Evolutionary conservation across 352 stramenopile species (phyloP).

Genomic region (Pythium aristosporum): DNA sequence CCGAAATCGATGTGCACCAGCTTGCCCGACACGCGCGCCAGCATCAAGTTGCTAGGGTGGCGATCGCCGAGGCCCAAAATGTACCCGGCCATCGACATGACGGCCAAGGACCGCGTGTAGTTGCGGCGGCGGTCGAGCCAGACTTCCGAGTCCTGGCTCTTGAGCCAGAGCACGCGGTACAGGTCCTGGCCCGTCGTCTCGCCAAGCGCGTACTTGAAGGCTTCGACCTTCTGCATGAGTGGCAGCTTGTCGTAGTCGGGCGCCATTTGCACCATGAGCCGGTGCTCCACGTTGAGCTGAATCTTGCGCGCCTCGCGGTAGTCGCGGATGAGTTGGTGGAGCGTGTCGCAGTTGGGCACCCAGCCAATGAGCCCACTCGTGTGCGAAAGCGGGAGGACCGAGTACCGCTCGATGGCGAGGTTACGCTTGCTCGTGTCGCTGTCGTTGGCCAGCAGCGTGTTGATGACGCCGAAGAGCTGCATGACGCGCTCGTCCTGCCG

Average conservation of each 20-base stretch:
- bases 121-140: constrained; percentile 99
- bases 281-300: constrained; percentile 96
- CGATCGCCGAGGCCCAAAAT: constrained; percentile 99
- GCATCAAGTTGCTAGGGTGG: constrained; percentile 99
- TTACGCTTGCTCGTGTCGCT: constrained; percentile 97
- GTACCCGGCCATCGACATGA: constrained; percentile 99
- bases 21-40: constrained; percentile 98
- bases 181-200: constrained; percentile 97
- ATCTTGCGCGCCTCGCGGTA: constrained; percentile 94
- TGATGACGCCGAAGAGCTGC: constrained; percentile 99
- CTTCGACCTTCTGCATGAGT: constrained; percentile 99
- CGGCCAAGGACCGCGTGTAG: constrained; percentile 98
- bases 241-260: constrained; percentile 99
- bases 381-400: constrained; percentile 97
- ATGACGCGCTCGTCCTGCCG: constrained; percentile 99
- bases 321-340: constrained; percentile 98
- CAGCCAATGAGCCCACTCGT: constrained; percentile 99
- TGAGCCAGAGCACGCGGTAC: constrained; percentile 99
- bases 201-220: constrained; percentile 94
- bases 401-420: constrained; percentile 98
- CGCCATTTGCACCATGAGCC: constrained; percentile 96
- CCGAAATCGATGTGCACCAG: constrained; percentile 99
- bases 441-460: constrained; percentile 98
- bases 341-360: constrained; percentile 99
- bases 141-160: constrained; percentile 98